These are phyloP conservation scores for Wallacemonas sp. DNA, from an alignment of 208 protist genomes.

Conservation along the genomic window DNA sequence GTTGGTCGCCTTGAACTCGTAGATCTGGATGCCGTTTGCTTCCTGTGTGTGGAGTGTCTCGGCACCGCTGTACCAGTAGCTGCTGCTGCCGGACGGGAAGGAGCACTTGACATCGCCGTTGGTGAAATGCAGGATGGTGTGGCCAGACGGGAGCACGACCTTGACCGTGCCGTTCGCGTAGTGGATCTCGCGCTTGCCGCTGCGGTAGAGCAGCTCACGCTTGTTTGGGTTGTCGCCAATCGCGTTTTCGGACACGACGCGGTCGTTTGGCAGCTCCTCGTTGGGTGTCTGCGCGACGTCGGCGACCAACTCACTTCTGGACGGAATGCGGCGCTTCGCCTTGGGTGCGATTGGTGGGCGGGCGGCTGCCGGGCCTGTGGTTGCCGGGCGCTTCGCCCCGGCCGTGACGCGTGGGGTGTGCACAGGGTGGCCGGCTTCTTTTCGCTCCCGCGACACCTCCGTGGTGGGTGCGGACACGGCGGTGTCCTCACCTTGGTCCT, in stretches of 20 bases:
- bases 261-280: conserved; percentile 68
- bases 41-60: conserved; percentile 93
- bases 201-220: conserved; percentile 83
- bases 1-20: conserved; percentile 86
- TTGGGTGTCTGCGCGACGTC: conserved; percentile 55
- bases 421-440: conserved; percentile 46
- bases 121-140: conserved; percentile 85
- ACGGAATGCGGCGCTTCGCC: conserved; percentile 43
- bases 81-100: conserved; percentile 83
- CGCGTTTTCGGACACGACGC: conserved; percentile 67
- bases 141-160: conserved; percentile 79
- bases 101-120: conserved; percentile 94
- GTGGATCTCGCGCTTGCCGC: conserved; percentile 89
- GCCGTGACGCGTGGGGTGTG: conserved; percentile 50
- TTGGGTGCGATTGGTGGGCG: conserved; percentile 29
- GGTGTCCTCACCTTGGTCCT: conserved; percentile 5
- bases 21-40: conserved; percentile 84
- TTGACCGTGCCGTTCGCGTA: conserved; percentile 94
- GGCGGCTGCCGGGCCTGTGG: neutral
- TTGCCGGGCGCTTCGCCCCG: conserved; percentile 4
- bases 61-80: conserved; percentile 92
- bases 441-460: conserved; percentile 32
- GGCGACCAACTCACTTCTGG: conserved; percentile 60
- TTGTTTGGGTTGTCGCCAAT: conserved; percentile 88
- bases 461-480: neutral